A percentile compares a stretch with the other conserved stretches of the same genome.
Conservation (phyloP, 768 basidiomycete genomes). For the Hydnomerulius pinastri region DNA sequence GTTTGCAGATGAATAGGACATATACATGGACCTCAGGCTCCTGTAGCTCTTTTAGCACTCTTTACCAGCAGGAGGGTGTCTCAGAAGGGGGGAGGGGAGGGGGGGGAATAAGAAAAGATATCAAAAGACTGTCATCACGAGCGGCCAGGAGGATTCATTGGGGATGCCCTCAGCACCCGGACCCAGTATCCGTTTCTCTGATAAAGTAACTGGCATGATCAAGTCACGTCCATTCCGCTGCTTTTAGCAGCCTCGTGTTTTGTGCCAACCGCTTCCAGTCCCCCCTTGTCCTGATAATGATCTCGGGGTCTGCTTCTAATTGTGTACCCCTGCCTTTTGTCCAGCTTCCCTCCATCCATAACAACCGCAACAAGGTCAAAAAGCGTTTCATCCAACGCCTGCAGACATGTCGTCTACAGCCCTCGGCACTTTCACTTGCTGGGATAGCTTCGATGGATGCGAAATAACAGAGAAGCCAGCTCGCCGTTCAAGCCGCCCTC, state of each 20-base stretch:
- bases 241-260: conserved; percentile 39
- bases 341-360: conserved; percentile 18
- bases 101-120: too few relatives aligned
- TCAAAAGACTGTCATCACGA: too few relatives aligned
- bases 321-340: conserved; percentile 14
- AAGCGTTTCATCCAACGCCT: conserved; percentile 18
- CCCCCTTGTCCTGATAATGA: conserved; percentile 34
- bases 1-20: too few relatives aligned
- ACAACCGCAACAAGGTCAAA: conserved; percentile 17
- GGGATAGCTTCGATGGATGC: conserved; percentile 32
- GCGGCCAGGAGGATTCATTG: too few relatives aligned
- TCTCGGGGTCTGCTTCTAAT: conserved; percentile 30
- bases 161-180: too few relatives aligned
- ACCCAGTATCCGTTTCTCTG: conserved; percentile 12
- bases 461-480: conserved; percentile 20
- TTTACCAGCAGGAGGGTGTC: background rate
- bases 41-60: too few relatives aligned
- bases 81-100: too few relatives aligned
- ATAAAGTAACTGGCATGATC: conserved; percentile 29
- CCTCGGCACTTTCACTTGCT: conserved; percentile 36
- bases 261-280: conserved; percentile 25
- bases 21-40: too few relatives aligned
- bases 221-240: conserved; percentile 17
- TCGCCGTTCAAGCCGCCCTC: conserved; percentile 20
- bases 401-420: conserved; percentile 33